Evolutionary conservation across 208 protist species (phyloP).

Genomic region (Trichomonas vaginalis): DNA sequence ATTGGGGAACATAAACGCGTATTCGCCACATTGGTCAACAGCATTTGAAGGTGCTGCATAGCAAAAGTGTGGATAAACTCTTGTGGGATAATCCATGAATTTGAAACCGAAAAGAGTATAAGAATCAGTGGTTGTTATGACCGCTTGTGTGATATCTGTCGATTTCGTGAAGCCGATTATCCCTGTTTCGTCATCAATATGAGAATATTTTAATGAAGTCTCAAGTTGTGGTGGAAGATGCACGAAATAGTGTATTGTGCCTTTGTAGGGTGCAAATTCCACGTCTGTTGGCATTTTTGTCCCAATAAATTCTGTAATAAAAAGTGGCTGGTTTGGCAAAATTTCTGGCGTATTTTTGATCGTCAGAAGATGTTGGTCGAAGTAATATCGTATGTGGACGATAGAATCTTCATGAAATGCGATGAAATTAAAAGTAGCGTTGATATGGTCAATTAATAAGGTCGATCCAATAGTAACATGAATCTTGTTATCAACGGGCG

Average conservation of each 20-base stretch:
- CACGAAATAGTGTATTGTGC: neutral
- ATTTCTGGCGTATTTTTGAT: neutral
- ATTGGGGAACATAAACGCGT: neutral
- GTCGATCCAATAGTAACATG: neutral
- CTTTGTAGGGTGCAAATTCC: neutral
- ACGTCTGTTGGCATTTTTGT: neutral
- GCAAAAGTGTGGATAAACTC: neutral
- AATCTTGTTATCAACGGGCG: neutral
- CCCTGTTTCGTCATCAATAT: neutral
- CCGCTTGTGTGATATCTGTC: neutral
- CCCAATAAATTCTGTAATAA: neutral
- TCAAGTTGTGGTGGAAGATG: neutral
- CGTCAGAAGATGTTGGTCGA: neutral
- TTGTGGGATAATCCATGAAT: neutral
- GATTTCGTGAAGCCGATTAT: neutral
- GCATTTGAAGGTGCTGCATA: neutral
- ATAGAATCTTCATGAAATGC: neutral
- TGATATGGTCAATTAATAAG: neutral
- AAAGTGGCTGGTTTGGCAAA: neutral
- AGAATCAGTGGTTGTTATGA: neutral
- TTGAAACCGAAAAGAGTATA: neutral
- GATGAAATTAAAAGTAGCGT: neutral
- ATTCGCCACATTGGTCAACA: neutral
- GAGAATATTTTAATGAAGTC: neutral
- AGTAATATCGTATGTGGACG: neutral